Evolutionary conservation across 2,329 filamentous ascomycete genomes (phyloP).

Genomic region (Nemania diffusa): DNA sequence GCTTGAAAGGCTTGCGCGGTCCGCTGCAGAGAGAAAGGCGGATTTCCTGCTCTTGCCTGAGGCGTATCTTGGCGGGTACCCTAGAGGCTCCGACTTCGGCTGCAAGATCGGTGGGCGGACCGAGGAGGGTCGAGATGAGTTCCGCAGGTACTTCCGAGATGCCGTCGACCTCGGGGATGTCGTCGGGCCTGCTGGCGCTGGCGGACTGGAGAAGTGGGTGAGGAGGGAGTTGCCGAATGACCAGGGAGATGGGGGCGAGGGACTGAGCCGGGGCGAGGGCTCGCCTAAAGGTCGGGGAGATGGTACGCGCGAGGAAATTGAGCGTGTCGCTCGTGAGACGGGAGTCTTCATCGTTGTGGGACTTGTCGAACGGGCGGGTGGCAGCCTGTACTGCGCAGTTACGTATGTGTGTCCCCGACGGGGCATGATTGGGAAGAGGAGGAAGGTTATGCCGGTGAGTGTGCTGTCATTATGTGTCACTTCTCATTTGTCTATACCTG

Average conservation of each 20-base stretch:
- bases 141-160: slow-evolving; percentile 78
- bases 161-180: slow-evolving; percentile 89
- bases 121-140: slow-evolving; percentile 81
- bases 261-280: slow-evolving; percentile 49
- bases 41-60: slow-evolving; percentile 90
- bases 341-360: slow-evolving; percentile 86
- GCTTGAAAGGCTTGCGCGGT: slow-evolving; percentile 69
- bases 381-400: slow-evolving; percentile 84
- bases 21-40: slow-evolving; percentile 66
- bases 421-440: slow-evolving; percentile 83
- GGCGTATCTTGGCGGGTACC: slow-evolving; percentile 92
- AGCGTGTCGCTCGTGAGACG: slow-evolving; percentile 78
- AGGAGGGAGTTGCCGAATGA: slow-evolving; percentile 63
- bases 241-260: slow-evolving; percentile 17
- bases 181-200: slow-evolving; percentile 52
- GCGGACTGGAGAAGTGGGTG: slow-evolving; percentile 69
- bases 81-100: slow-evolving; percentile 82
- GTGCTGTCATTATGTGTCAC: neutral
- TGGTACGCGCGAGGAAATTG: slow-evolving; percentile 82
- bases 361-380: slow-evolving; percentile 80
- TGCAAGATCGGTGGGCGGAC: slow-evolving; percentile 76
- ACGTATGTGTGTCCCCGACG: slow-evolving; percentile 81
- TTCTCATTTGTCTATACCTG: neutral
- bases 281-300: slow-evolving; percentile 62
- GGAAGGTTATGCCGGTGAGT: slow-evolving; percentile 87